Percentiles rank a stretch among this genome's conserved stretches.
phyloP scores from a whole-genome alignment of 306 rosid genomes.

The Casuarina equisetifolia region DNA sequence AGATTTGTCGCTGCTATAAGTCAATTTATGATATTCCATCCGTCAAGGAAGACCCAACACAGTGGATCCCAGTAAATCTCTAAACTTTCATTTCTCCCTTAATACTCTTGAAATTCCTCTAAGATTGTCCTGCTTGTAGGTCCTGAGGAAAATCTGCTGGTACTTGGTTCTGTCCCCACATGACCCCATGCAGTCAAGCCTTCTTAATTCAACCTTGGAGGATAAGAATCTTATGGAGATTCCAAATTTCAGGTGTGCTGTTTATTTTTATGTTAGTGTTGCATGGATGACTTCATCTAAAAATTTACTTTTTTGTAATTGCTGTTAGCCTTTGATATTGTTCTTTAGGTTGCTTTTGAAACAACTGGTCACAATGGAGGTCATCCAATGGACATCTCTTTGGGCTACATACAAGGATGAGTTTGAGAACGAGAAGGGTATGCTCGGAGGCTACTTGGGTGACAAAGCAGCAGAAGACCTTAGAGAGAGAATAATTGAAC shows the following conservation, averaged over 20 bases:
- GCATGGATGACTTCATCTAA: too few species aligned
- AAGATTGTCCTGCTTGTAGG: slow-evolving; percentile 34
- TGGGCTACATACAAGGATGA: slow-evolving; percentile 81
- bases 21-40: slow-evolving; percentile 82
- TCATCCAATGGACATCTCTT: slow-evolving; percentile 78
- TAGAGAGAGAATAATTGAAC: slow-evolving; percentile 80
- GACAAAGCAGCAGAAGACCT: slow-evolving; percentile 91
- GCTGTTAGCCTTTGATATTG: slow-evolving; percentile 16
- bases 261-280: neutral
- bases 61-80: slow-evolving; percentile 67
- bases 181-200: slow-evolving; percentile 94
- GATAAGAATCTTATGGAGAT: slow-evolving; percentile 85
- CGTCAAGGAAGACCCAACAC: slow-evolving; percentile 64
- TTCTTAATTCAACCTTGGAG: slow-evolving; percentile 84
- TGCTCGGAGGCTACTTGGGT: slow-evolving; percentile 73
- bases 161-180: slow-evolving; percentile 79
- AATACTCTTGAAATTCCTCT: slow-evolving; percentile 13
- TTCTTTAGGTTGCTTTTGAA: slow-evolving; percentile 63
- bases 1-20: slow-evolving; percentile 87
- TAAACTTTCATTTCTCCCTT: neutral
- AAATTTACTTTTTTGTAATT: too few species aligned
- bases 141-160: slow-evolving; percentile 91
- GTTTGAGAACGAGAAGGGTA: slow-evolving; percentile 68
- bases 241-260: slow-evolving; percentile 60
- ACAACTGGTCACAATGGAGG: slow-evolving; percentile 90